Evolutionary conservation across 106 monocot genomes (phyloP), one percentile per base, ranked within the genome.

Genomic region (Dactylorhiza incarnata): DNA sequence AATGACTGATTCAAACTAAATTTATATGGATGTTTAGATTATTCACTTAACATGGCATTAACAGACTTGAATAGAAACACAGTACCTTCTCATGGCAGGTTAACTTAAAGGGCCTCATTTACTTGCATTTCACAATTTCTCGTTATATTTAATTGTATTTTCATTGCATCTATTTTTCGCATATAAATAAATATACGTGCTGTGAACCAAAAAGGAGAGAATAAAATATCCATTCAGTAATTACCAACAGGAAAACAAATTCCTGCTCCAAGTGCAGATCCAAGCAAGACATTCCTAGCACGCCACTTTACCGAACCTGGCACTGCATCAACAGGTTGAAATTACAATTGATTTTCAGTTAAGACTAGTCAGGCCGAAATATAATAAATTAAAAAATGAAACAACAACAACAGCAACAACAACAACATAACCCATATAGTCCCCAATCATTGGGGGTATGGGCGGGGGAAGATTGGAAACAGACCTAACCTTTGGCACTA

Each of bases 191-290:
- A 6, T 47, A 71, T 19, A 71, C 47, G 48, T 72, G 5, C 47
- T 49, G 72, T 23, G 3, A 72, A 24, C 20, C 23, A 29, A 75
- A 62, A 29, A 50, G 0, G 48, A 37, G 15, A 15, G n/a, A 72
- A 43, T 45, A 26, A 26, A 29, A 12, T 24, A 65, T 69, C 43
- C 78, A 71, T 52, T 37, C 49, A 51, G 44, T 47, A 61, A 65
- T 45, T 88, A 91, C 88, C 91, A 59, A 91, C 76, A 78, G 91
- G 91, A 71, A 88, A 91, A 80, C 91, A 88, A 66, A 91, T 82
- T 78, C 86, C 91, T 72, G 88, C 88, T 71, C 88, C 91, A 13
- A 91, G 84, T 53, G 71, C 84, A 50, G 91, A 88, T 76, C 91
- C 91, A 78, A 88, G 86, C 69, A 86, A 76, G 22, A 88, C 84